Conservation (phyloP, 805 yeast genomes). For the Ogataea neopini region DNA sequence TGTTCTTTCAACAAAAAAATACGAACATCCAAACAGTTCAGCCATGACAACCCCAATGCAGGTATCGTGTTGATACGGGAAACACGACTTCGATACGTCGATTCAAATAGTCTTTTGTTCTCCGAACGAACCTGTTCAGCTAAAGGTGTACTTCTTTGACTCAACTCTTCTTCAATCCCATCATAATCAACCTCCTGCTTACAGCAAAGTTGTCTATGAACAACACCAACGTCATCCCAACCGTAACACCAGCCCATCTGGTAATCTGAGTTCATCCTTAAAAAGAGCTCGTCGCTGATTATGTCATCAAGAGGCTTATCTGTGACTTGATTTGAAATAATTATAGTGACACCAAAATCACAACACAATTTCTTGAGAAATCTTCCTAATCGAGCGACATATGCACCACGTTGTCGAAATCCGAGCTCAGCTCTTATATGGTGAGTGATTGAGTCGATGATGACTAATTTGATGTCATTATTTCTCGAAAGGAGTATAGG, state of each 20-base stretch:
- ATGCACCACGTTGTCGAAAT: constrained; percentile 43
- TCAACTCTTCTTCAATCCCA: constrained; percentile 19
- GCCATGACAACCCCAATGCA: constrained; percentile 57
- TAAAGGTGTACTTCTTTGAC: constrained; percentile 23
- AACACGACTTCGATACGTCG: constrained; percentile 34
- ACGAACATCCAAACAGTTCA: constrained; percentile 50
- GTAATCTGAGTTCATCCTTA: constrained; percentile 51
- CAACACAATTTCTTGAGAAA: constrained; percentile 52
- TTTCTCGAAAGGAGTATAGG: constrained; percentile 52
- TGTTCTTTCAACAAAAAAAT: constrained; percentile 46
- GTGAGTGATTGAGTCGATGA: constrained; percentile 83
- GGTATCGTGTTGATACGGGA: constrained; percentile 43
- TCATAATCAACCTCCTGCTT: constrained; percentile 22
- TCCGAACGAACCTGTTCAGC: constrained; percentile 28
- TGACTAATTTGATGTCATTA: constrained; percentile 51
- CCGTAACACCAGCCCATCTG: constrained; percentile 77
- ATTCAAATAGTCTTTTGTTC: constrained; percentile 32
- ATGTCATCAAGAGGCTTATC: constrained; percentile 49
- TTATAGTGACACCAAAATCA: constrained; percentile 54
- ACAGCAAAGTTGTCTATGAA: constrained; percentile 32
- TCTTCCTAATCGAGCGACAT: constrained; percentile 44
- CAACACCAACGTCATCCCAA: constrained; percentile 53
- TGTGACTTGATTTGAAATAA: constrained; percentile 79
- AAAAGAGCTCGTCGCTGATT: constrained; percentile 31
- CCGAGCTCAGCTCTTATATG: constrained; percentile 67